These are phyloP conservation scores for Buddleja alternifolia DNA, from an alignment of 257 asterid genomes.

Conservation along the genomic window DNA sequence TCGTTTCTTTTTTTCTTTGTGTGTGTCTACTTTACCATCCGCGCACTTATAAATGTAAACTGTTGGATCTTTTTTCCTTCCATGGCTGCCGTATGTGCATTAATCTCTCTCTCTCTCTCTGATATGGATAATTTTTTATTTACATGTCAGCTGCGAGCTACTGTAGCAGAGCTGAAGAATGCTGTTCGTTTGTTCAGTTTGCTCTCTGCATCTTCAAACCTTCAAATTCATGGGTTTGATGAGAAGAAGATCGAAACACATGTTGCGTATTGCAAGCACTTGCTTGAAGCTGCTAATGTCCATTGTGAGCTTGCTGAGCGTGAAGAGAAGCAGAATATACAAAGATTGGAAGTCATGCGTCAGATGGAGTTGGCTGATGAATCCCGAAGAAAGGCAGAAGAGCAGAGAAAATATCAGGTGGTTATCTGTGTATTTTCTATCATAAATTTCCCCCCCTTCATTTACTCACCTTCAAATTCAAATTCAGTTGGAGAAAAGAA, in stretches of 20 bases:
- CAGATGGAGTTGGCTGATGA: conserved; percentile 92
- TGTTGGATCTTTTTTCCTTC: too few relatives aligned
- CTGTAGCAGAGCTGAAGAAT: conserved; percentile 94
- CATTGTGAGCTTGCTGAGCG: conserved; percentile 96
- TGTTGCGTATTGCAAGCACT: conserved; percentile 92
- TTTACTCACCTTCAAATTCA: conserved; percentile 30
- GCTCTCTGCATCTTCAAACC: conserved; percentile 86
- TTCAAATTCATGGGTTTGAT: conserved; percentile 90
- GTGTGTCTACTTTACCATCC: too few relatives aligned
- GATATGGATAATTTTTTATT: conserved; percentile 18
- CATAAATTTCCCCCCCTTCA: conserved; percentile 2
- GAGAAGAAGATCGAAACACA: conserved; percentile 98
- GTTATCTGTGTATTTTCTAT: conserved; percentile 26
- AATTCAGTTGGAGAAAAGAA: conserved; percentile 85
- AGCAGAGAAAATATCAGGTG: conserved; percentile 87
- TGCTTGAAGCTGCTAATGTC: conserved; percentile 93
- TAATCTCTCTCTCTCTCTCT: neutral
- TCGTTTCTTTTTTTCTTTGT: too few relatives aligned
- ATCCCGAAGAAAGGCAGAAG: conserved; percentile 87
- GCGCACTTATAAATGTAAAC: too few relatives aligned
- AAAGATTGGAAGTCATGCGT: conserved; percentile 80
- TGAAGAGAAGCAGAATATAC: conserved; percentile 80
- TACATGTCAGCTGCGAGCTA: conserved; percentile 67
- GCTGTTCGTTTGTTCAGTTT: conserved; percentile 96
- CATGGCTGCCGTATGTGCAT: too few relatives aligned